Base-by-base conservation (phyloP, 768 basidiomycete species). In the Boletus reticuloceps region DNA sequence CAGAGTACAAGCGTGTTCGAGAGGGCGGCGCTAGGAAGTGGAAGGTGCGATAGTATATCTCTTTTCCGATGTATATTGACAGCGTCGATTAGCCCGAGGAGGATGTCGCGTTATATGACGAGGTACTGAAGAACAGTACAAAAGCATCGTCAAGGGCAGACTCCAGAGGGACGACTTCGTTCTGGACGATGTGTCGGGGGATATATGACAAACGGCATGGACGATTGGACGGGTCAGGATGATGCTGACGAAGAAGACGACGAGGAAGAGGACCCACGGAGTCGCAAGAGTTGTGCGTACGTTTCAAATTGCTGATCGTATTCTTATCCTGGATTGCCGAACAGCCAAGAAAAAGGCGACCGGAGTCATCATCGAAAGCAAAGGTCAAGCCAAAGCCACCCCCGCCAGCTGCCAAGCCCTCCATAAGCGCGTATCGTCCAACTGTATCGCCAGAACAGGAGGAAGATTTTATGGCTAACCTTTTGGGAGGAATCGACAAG, bases 181-280 rank as follows among this genome's bases (percentile, higher is more conserved):
- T 19, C 87, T 89, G 37, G 97, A 98, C 65, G 97, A 98, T 74
- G 94, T 27, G 82, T 88, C 0, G 81, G 78, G 14, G 97, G 93
- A 6, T 98, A 99, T 64, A 86, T 88, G 69, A 97, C 98, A 75
- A 92, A 97, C 66, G 97, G 97, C 6, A 87, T 94, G 85, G 97
- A 98, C 55, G 94, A 96, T 65, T 98, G 92, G 88, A 82, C 81
- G 32, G 81, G 79, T 27, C 81, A 76, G 10, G 77, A 79, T 29
- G 77, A 80, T 45, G 78, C 80, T 8, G 81, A 85, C 14, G 75
- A 74, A 10, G 84, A 83, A 50, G 82, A 82, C 40, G 82, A 82
- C 40, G 75, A 71, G 17, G 73, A 73, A 6, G 72, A 74, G 31
- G 55, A 61, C 22, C n/a, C 47, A 6, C 56, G 52, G 7, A 74